These are phyloP conservation scores for Rhizopogon parksii DNA, from an alignment of 1,284 basidiomycete species.

Conservation along the genomic window DNA sequence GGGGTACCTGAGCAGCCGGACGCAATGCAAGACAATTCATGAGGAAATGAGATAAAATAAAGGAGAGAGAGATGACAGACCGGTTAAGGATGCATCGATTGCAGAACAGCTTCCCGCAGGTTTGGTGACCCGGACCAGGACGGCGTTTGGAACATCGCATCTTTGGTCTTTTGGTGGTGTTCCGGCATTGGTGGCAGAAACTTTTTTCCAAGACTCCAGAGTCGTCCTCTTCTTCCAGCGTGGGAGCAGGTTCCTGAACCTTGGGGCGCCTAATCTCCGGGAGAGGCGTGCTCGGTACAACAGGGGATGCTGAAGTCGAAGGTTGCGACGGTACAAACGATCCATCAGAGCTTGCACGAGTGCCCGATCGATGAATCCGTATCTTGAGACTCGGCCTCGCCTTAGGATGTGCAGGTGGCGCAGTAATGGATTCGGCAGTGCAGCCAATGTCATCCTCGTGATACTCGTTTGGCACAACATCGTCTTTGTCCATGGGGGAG, in stretches of 20 bases:
- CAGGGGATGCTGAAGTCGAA: conserved; percentile 2
- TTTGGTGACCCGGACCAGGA: neutral
- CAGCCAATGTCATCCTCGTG: neutral
- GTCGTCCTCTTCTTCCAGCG: neutral
- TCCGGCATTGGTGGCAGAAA: conserved; percentile 25
- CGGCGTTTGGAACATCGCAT: conserved; percentile 24
- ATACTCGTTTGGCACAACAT: neutral
- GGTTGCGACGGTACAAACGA: conserved; percentile 1
- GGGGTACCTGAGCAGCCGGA: conserved; percentile 18
- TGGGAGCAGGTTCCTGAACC: conserved; percentile 1
- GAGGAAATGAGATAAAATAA: conserved; percentile 7
- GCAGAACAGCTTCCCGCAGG: conserved; percentile 26
- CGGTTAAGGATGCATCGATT: conserved; percentile 22
- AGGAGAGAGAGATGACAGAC: conserved; percentile 13
- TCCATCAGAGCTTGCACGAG: neutral
- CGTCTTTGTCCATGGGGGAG: neutral
- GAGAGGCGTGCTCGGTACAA: conserved; percentile 13
- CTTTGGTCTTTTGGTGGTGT: conserved; percentile 18
- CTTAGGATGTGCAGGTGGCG: neutral
- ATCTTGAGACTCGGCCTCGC: conserved; percentile 8
- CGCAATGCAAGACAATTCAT: neutral
- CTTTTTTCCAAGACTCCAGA: conserved; percentile 4
- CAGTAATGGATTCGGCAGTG: neutral
- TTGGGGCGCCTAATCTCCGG: conserved; percentile 3
- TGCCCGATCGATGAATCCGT: conserved; percentile 5